Conservation (phyloP, 805 yeast species). For the Komagataella ulmi region DNA sequence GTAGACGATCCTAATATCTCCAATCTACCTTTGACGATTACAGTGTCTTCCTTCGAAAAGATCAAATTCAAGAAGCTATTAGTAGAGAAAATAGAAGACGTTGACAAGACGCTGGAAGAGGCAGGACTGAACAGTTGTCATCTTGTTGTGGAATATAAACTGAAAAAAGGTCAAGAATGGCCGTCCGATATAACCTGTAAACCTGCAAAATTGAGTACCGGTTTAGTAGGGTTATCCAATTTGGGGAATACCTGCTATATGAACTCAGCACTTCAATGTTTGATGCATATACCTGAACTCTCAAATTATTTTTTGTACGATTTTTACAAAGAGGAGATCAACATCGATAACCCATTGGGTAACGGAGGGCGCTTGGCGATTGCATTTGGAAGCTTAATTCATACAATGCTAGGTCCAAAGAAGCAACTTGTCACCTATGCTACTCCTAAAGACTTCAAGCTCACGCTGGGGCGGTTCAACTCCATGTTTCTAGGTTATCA, state of each 20-base stretch:
- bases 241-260: slow-evolving; percentile 89
- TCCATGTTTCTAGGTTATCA: slow-evolving; percentile 67
- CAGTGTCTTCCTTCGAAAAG: not conserved
- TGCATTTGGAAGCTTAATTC: slow-evolving; percentile 60
- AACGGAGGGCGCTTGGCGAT: slow-evolving; percentile 70
- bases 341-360: slow-evolving; percentile 73
- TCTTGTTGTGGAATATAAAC: not conserved
- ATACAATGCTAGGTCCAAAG: slow-evolving; percentile 32
- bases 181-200: not conserved
- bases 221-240: slow-evolving; percentile 52
- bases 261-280: slow-evolving; percentile 89
- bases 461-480: slow-evolving; percentile 66
- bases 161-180: not conserved
- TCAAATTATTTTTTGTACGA: slow-evolving; percentile 59
- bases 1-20: not conserved
- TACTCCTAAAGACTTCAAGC: slow-evolving; percentile 69
- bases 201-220: slow-evolving; percentile 17
- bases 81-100: not conserved
- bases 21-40: slow-evolving; percentile 2
- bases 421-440: slow-evolving; percentile 12
- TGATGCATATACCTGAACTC: slow-evolving; percentile 76
- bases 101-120: not conserved
- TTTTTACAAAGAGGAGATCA: slow-evolving; percentile 52
- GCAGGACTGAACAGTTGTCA: not conserved
- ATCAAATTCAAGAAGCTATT: not conserved